A percentile compares a stretch with the other conserved stretches of the same genome.
phyloP scores from a whole-genome alignment of 768 basidiomycete species.

The Boletus reticuloceps region DNA sequence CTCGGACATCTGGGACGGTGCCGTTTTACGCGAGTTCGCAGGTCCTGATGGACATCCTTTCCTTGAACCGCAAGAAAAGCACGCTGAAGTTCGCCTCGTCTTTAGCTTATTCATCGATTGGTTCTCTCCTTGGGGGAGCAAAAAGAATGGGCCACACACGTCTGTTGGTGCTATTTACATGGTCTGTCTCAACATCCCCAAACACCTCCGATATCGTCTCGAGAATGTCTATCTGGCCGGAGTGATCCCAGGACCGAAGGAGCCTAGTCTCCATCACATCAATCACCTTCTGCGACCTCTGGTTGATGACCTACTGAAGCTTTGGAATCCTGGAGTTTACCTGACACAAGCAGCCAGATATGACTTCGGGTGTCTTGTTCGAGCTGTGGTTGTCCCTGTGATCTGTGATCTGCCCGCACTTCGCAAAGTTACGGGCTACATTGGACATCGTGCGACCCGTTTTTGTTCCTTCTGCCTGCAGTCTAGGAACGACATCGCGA shows the following conservation, averaged over 20 bases:
- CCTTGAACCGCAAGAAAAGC: too few species aligned
- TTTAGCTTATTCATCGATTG: neutral
- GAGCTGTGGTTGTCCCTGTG: neutral
- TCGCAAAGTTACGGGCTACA: neutral
- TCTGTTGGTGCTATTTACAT: neutral
- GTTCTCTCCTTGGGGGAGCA: neutral
- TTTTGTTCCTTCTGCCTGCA: neutral
- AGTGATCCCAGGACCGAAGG: neutral
- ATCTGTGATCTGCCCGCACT: neutral
- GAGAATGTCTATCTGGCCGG: neutral
- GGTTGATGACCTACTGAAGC: neutral
- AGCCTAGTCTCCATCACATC: neutral
- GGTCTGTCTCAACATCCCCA: neutral
- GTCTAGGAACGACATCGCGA: neutral
- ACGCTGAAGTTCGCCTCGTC: too few species aligned
- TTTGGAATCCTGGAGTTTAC: neutral
- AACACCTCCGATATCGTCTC: neutral
- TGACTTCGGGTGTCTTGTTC: neutral
- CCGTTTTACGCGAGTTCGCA: too few species aligned
- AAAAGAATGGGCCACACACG: neutral
- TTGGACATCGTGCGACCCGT: neutral
- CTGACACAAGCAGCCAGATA: too few species aligned
- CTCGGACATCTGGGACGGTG: too few species aligned
- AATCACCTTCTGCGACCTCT: neutral
- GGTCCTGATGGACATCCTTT: too few species aligned